Conservation (phyloP, 305 asterid genomes). For the Ilex paraguariensis region DNA sequence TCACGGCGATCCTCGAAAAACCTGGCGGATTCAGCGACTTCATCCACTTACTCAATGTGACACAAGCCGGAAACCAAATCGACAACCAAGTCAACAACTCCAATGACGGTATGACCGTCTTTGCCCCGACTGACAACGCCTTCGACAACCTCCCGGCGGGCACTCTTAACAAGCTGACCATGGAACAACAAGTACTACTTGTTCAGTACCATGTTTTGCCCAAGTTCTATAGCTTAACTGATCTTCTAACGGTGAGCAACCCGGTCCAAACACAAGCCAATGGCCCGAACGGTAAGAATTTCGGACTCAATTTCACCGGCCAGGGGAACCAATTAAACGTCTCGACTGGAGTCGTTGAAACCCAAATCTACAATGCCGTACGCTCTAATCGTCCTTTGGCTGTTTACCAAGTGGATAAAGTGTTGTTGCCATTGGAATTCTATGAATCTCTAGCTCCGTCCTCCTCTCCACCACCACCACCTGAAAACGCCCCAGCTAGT, state of each 20-base stretch:
- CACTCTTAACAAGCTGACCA: constrained; percentile 53
- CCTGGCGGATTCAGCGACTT: constrained; percentile 44
- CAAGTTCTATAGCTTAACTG: constrained; percentile 46
- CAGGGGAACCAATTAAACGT: constrained; percentile 54
- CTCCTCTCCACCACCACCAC: constrained; percentile 28
- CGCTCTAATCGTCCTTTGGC: constrained; percentile 61
- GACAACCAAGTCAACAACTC: constrained; percentile 80
- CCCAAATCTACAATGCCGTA: constrained; percentile 45
- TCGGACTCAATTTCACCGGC: constrained; percentile 60
- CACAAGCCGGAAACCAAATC: constrained; percentile 59
- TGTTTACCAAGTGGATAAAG: constrained; percentile 69
- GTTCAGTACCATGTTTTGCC: constrained; percentile 60
- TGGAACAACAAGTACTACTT: constrained; percentile 65
- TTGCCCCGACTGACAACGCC: constrained; percentile 84
- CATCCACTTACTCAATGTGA: constrained; percentile 46
- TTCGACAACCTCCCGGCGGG: constrained; percentile 75
- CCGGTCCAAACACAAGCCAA: constrained; percentile 80
- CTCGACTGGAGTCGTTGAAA: constrained; percentile 43
- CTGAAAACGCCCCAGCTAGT: constrained; percentile 9
- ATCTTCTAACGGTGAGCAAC: constrained; percentile 59
- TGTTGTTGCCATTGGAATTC: constrained; percentile 54
- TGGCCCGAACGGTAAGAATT: constrained; percentile 47
- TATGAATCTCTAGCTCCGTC: constrained; percentile 35
- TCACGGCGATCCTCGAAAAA: constrained; percentile 57
- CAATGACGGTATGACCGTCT: constrained; percentile 65